Conservation (phyloP, 2,329 filamentous ascomycete species). For the Mariannaea sp. region DNA sequence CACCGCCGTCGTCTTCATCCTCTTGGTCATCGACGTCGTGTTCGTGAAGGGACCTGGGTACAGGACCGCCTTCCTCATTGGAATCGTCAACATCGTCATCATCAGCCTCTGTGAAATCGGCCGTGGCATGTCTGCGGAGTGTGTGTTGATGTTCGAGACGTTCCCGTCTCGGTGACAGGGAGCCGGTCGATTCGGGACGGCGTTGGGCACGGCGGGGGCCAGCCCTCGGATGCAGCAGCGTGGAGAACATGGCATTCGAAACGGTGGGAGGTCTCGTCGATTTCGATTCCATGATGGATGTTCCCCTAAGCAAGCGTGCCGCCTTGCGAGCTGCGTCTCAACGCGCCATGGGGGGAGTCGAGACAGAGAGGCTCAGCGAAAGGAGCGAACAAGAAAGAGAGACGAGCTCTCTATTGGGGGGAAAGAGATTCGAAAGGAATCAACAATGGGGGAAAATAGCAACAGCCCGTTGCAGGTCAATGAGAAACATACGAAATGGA, state of each 20-base stretch:
- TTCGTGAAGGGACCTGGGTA: conserved; percentile 29
- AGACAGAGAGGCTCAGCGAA: conserved; percentile 19
- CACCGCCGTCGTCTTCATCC: conserved; percentile 53
- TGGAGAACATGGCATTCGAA: conserved; percentile 45
- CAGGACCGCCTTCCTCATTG: conserved; percentile 43
- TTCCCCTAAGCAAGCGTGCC: conserved; percentile 31
- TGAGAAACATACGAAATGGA: conserved; percentile 13
- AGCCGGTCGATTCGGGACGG: conserved; percentile 37
- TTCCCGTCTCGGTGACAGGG: conserved; percentile 40
- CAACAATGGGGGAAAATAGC: background rate
- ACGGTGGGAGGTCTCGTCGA: conserved; percentile 17
- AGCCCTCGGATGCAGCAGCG: conserved; percentile 43
- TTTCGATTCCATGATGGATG: conserved; percentile 4
- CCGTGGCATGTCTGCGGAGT: conserved; percentile 57
- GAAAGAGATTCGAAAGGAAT: background rate
- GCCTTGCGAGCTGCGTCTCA: conserved; percentile 36
- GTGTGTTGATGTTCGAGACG: conserved; percentile 38
- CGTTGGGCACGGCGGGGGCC: conserved; percentile 42
- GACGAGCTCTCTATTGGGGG: conserved; percentile 19
- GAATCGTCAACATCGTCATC: conserved; percentile 55
- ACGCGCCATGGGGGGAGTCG: conserved; percentile 33
- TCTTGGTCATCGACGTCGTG: conserved; percentile 47
- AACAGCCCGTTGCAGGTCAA: background rate
- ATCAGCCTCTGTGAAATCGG: conserved; percentile 68
- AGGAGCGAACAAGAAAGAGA: conserved; percentile 32